Evolutionary conservation across 2,329 filamentous ascomycete species (phyloP), one percentile per base, ranked within the genome.

Genomic region (Calonectria hongkongensis): DNA sequence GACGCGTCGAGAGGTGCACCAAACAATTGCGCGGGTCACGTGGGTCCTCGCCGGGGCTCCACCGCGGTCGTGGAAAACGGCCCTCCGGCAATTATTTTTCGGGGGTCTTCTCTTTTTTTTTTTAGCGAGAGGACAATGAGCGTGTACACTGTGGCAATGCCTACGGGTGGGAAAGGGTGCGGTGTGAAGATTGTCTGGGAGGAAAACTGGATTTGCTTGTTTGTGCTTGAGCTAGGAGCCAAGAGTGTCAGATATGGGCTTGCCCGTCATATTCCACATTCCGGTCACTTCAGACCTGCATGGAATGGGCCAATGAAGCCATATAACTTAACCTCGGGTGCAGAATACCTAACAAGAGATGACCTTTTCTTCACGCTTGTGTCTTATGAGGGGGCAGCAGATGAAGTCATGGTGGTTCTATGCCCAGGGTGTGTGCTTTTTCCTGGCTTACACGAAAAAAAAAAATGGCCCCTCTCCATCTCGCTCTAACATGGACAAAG

Each of bases 11-110:
- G 48, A 30, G 58, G 63, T 58, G 27, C 48, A 30, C 47, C 63
- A 71, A 73, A 68, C 72, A 73, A 64, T n/a, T n/a, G 27, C 63
- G 64, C 41, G 56, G 50, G 64, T 71, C 72, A 73, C 68, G 72
- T 71, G 69, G 50, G 62, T 51, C 45, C 62, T 36, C 50, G n/a
- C 27, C 36, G 33, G 33, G 33, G 33, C 33, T 36, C 33, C 33
- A 36, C 33, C 33, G 10, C 15, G 25, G 10, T 47, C 33, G 66
- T 47, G 12, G 43, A 28, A 68, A 68, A 51, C 65, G 66, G 63
- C 33, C 66, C 58, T 47, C 48, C 16, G 36, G 33, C 21, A 7
- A 16, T 43, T 45, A 25, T 54, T 56, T 54, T 47, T 63, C 28
- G 51, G 25, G 7, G 10, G 5, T 21, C 21, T 21, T 21, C 2